Evolutionary conservation across 345 rosid species (phyloP), one percentile per base, ranked within the genome.

Genomic region (Eucalyptus sp.): DNA sequence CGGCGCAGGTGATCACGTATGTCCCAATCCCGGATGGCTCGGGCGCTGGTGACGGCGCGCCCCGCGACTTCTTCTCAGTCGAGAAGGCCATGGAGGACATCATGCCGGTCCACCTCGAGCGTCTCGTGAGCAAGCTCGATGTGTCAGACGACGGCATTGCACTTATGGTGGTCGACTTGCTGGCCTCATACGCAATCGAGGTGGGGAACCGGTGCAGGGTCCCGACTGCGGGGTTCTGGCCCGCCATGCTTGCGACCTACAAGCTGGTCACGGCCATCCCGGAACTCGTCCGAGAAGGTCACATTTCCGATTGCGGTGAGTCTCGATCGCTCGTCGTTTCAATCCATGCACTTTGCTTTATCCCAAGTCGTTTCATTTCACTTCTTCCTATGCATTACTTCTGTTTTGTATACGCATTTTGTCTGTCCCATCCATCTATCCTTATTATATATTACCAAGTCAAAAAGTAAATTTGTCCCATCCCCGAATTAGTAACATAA

Each of bases 211-310:
- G 93, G 4, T 93, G 97, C 66, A 91, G 94, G 12, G 90, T 95
- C 88, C 93, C 94, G 3, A 93, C 88, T 2, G 96, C 95, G 7
- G 98, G 99, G 25, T 95, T 95, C 88, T 97, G 98, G 97, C 93
- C 98, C 2, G 98, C 93, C 48, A 94, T 95, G 96, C 88, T 92
- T 4, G 95, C 97, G 17, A 91, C 96, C 29, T 96, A 94, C 90
- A 90, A 92, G 79, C 62, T 97, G 90, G 92, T 97, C 64, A 88
- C 90, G 10, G 93, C 94, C 86, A 95, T 97, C 46, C 99, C 99
- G 4, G 95, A 94, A 20, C 90, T 96, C 92, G 56, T 93, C 54
- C 86, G 87, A 43, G 41, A 90, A 6, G 92, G 96, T 79, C 51
- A 92, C 68, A 93, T 97, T 88, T 93, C 96, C 46, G 92, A 90